phyloP scores from a whole-genome alignment of 495 filamentous ascomycete species.

The Xylaria longipes region DNA sequence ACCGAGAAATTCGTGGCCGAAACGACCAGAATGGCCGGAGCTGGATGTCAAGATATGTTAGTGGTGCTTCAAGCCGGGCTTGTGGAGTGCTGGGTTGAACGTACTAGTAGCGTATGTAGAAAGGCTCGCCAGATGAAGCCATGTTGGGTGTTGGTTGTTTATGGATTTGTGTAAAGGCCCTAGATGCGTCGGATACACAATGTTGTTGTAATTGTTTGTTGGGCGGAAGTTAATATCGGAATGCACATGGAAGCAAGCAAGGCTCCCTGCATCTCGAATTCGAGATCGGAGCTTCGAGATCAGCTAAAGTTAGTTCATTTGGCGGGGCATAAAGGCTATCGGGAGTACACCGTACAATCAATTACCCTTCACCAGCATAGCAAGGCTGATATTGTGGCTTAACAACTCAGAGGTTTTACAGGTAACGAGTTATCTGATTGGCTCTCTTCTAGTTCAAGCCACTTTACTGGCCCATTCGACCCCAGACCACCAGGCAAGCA shows the following conservation, averaged over 20 bases:
- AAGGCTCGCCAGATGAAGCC: conserved; percentile 66
- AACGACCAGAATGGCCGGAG: conserved; percentile 96
- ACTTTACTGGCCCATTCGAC: not conserved
- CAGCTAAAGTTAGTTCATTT: conserved; percentile 15
- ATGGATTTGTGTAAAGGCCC: not conserved
- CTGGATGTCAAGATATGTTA: conserved; percentile 53
- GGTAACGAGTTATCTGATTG: not conserved
- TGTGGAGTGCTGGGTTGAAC: conserved; percentile 29
- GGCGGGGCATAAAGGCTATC: conserved; percentile 17
- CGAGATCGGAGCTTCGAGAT: conserved; percentile 19
- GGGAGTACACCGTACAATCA: too few relatives aligned
- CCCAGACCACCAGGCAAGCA: not conserved
- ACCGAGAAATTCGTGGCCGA: conserved; percentile 99
- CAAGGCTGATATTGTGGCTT: conserved; percentile 12
- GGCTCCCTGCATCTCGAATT: conserved; percentile 21
- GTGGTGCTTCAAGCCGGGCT: conserved; percentile 28
- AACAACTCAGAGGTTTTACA: not conserved
- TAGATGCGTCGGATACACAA: not conserved
- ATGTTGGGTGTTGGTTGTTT: conserved; percentile 22
- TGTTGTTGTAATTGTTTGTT: not conserved
- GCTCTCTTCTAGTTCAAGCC: not conserved
- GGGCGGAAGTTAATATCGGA: not conserved
- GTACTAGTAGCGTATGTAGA: conserved; percentile 98
- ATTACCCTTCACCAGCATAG: too few relatives aligned
- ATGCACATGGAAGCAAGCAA: conserved; percentile 10